phyloP scores from a whole-genome alignment of 73 alveolate species.

The Halteria grandinella region DNA sequence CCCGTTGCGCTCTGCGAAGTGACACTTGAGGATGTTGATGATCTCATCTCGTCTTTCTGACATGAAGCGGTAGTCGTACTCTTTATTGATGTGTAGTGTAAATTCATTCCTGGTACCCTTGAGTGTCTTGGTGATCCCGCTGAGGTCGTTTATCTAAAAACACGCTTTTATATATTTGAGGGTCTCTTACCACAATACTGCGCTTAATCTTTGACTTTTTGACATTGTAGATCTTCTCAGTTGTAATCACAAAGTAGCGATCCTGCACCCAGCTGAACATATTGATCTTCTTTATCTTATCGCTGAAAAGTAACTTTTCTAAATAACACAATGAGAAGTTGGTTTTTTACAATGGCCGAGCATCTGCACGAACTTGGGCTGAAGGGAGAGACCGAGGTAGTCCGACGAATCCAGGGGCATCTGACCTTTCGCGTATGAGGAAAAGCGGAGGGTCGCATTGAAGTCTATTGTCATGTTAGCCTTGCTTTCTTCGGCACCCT shows the following conservation, averaged over 20 bases:
- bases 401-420: too few relatives aligned
- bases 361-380: too few relatives aligned
- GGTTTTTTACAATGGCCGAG: too few relatives aligned
- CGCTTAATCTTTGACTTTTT: slow-evolving; percentile 45
- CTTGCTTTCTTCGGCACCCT: too few relatives aligned
- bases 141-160: slow-evolving; percentile 6
- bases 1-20: not conserved
- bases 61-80: slow-evolving; percentile 80
- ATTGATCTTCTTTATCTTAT: slow-evolving; percentile 64
- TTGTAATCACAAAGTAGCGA: slow-evolving; percentile 52
- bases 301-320: slow-evolving; percentile 57
- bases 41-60: slow-evolving; percentile 72
- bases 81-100: slow-evolving; percentile 72
- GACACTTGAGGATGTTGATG: not conserved
- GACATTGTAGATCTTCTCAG: slow-evolving; percentile 52
- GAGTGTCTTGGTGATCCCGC: slow-evolving; percentile 53
- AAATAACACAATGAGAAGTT: too few relatives aligned
- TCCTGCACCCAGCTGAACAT: slow-evolving; percentile 59
- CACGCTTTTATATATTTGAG: not conserved
- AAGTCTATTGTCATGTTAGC: too few relatives aligned
- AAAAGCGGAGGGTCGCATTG: too few relatives aligned
- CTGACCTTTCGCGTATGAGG: too few relatives aligned
- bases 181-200: slow-evolving; percentile 3
- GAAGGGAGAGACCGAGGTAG: too few relatives aligned
- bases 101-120: slow-evolving; percentile 65